Evolutionary conservation across 257 asterid genomes (phyloP).

Genomic region (Anisodus tanguticus): DNA sequence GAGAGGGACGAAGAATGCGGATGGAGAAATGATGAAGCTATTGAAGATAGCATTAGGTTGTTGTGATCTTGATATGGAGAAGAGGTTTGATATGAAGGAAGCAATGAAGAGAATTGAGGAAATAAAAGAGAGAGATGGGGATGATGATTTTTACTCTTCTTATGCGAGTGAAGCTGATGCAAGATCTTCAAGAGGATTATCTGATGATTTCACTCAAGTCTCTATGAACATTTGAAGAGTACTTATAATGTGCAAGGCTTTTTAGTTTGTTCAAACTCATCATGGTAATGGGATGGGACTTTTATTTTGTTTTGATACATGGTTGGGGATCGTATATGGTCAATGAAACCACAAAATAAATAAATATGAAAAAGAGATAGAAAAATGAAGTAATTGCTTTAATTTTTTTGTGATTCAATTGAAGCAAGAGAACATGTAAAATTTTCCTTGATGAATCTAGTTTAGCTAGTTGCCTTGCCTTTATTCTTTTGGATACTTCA

Average conservation of each 20-base stretch:
- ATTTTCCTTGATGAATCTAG: conserved; percentile 26
- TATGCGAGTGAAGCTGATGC: conserved; percentile 56
- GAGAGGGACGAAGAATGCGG: conserved; percentile 41
- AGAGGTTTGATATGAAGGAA: conserved; percentile 66
- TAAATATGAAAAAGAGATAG: not conserved
- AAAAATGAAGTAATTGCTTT: not conserved
- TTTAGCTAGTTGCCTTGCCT: conserved; percentile 13
- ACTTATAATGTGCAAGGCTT: not conserved
- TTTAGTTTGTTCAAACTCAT: conserved; percentile 32
- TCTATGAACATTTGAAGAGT: not conserved
- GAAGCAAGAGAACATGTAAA: conserved; percentile 15
- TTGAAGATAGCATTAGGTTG: conserved; percentile 67
- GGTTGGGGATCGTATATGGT: not conserved
- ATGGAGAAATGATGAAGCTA: conserved; percentile 69
- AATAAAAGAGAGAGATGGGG: conserved; percentile 56
- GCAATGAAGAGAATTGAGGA: conserved; percentile 63
- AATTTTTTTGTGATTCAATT: not conserved
- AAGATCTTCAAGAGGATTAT: conserved; percentile 62
- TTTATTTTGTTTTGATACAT: conserved; percentile 12
- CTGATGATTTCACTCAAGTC: conserved; percentile 52
- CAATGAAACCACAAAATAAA: not conserved
- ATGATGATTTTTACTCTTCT: conserved; percentile 46
- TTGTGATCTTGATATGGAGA: conserved; percentile 60
- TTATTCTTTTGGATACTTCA: not conserved
- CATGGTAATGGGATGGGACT: not conserved